Evolutionary conservation across 2,329 filamentous ascomycete genomes (phyloP), one percentile per base, ranked within the genome.

Genomic region (Reticulascus tulasneorum): DNA sequence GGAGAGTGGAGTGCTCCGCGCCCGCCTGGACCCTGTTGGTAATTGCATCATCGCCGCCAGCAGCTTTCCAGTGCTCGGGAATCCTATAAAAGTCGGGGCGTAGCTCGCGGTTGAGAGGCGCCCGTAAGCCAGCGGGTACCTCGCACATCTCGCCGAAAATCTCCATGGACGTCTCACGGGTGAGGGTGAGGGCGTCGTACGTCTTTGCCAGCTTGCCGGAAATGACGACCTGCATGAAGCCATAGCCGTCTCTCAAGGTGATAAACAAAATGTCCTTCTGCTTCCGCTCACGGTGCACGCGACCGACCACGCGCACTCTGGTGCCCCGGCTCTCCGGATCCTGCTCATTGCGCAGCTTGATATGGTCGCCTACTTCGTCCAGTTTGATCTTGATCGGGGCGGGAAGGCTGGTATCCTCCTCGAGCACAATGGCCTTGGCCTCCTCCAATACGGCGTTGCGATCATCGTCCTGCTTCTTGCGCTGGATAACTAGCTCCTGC

Each of bases 1-100:
- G 79, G 54, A 93, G 75, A 42, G 59, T 58, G 25, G 79, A 80
- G 36, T 67, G 62, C 48, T 68, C 68, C 53, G 67, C 66, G 35
- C 56, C 58, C 33, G 61, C 55, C 3, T 68, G 66, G 21, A 79
- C 75, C 47, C 66, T 79, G 75, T 89, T 95, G 72, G 88, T 93
- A 58, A 95, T 89, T 54, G 90, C 86, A 46, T 95, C 90, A 44
- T 91, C 86, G 52, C 88, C 90, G 54, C 81, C 84, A 42, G 86
- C 80, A 51, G 94, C 78, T 58, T 79, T 76, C n/a, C n/a, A n/a
- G n/a, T n/a, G n/a, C n/a, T n/a, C n/a, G n/a, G n/a, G n/a, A n/a
- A n/a, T n/a, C n/a, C n/a, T n/a, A 72, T 84, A 96, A 71, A 82
- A 95, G 64, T 96, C 90, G 51, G 86, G 90, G 55, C 91, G 87